These are phyloP conservation scores for Nannochloris sp. DNA, from an alignment of 139 green algal genomes.

Conservation along the genomic window DNA sequence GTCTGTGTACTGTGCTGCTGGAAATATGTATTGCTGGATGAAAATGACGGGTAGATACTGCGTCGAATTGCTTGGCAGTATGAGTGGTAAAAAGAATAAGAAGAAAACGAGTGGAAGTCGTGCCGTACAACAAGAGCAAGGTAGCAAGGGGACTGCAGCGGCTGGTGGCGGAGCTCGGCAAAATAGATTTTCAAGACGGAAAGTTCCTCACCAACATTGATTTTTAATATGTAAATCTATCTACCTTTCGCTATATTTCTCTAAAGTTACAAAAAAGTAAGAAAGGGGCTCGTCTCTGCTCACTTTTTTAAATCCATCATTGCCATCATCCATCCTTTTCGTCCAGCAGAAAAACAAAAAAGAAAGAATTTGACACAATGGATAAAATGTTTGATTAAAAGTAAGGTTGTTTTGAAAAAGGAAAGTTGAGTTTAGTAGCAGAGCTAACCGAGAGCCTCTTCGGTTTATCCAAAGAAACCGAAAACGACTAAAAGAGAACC, in stretches of 20 bases:
- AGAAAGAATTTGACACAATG: neutral
- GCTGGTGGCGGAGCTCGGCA: neutral
- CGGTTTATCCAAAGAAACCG: too few relatives aligned
- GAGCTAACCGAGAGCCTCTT: too few relatives aligned
- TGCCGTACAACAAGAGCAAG: too few relatives aligned
- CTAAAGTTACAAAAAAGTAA: neutral
- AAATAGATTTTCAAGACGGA: neutral
- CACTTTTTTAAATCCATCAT: neutral
- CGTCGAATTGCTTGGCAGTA: neutral
- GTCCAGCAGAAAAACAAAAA: neutral
- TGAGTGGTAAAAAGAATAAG: neutral
- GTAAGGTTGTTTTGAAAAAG: neutral
- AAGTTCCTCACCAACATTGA: neutral
- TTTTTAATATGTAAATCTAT: too few relatives aligned
- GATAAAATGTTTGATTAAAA: neutral
- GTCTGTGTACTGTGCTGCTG: conserved; percentile 64
- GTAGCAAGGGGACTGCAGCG: too few relatives aligned
- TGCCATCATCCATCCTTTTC: neutral
- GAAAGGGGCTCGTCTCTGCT: neutral
- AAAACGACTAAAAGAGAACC: too few relatives aligned
- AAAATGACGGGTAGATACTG: neutral
- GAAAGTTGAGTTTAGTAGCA: neutral
- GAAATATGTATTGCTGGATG: conserved; percentile 41
- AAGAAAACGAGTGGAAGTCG: too few relatives aligned
- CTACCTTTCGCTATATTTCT: too few relatives aligned